Evolutionary conservation across 768 basidiomycete species (phyloP).

Genomic region (Kwoniella sp.): DNA sequence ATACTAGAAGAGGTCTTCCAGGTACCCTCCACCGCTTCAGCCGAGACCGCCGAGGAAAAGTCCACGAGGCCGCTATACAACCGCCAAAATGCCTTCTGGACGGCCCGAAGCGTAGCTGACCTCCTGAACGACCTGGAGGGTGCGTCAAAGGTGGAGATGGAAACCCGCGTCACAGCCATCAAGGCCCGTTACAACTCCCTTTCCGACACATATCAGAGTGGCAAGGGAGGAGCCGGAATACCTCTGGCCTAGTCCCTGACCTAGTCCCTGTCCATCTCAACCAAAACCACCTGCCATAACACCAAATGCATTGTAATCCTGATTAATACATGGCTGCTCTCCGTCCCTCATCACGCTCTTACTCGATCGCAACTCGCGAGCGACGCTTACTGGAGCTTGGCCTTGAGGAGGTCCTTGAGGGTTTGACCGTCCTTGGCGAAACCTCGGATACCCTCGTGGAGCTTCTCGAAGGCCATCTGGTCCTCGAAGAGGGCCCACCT

Average conservation of each 20-base stretch:
- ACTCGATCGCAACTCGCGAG: neutral
- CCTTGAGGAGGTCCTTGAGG: slow-evolving; percentile 73
- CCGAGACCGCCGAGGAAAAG: slow-evolving; percentile 15
- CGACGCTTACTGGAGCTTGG: slow-evolving; percentile 51
- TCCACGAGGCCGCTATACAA: slow-evolving; percentile 34
- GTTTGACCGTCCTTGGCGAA: slow-evolving; percentile 90
- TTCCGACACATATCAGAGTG: slow-evolving; percentile 27
- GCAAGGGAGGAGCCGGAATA: slow-evolving; percentile 31
- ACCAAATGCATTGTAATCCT: too few relatives aligned
- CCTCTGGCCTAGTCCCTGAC: slow-evolving; percentile 34
- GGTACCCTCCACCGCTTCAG: slow-evolving; percentile 8
- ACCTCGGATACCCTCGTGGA: slow-evolving; percentile 97
- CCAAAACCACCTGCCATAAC: too few relatives aligned
- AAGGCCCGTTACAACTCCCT: slow-evolving; percentile 22
- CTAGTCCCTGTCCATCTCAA: too few relatives aligned
- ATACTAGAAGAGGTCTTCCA: slow-evolving; percentile 33
- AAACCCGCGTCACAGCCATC: slow-evolving; percentile 13
- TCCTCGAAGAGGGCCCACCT: slow-evolving; percentile 89
- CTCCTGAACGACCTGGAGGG: slow-evolving; percentile 14
- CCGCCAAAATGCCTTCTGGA: slow-evolving; percentile 32
- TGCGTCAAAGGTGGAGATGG: slow-evolving; percentile 5
- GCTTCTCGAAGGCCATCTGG: slow-evolving; percentile 97
- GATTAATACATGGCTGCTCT: too few relatives aligned
- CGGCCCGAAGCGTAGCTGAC: slow-evolving; percentile 14
- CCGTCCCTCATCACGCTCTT: neutral